phyloP scores from a whole-genome alignment of 805 yeast species.

The Teunomyces cretensis region DNA sequence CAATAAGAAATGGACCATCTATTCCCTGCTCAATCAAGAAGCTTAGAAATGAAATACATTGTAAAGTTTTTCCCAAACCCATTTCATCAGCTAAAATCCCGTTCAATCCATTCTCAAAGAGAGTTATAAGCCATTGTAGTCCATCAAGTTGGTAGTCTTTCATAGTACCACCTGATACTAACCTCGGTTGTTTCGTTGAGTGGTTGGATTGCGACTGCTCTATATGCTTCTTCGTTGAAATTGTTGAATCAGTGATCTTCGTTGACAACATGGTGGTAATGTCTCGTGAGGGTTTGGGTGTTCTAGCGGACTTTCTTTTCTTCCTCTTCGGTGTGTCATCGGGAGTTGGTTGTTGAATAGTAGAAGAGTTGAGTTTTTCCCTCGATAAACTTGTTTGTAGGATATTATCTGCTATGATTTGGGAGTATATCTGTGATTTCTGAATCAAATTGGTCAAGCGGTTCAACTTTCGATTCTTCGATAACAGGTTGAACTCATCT shows the following conservation, averaged over 20 bases:
- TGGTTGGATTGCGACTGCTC: slow-evolving; percentile 24
- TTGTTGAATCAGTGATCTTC: slow-evolving; percentile 16
- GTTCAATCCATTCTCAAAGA: slow-evolving; percentile 90
- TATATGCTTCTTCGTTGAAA: slow-evolving; percentile 20
- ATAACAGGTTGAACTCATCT: slow-evolving; percentile 42
- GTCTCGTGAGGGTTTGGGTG: slow-evolving; percentile 6
- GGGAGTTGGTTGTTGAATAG: slow-evolving; percentile 40
- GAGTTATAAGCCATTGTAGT: slow-evolving; percentile 82
- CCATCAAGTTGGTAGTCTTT: slow-evolving; percentile 90
- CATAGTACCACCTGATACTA: slow-evolving; percentile 50
- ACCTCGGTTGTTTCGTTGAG: slow-evolving; percentile 26
- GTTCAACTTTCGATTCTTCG: slow-evolving; percentile 58
- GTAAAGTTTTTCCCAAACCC: slow-evolving; percentile 95
- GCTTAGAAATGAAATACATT: slow-evolving; percentile 76
- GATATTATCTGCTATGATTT: slow-evolving; percentile 80
- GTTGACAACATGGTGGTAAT: slow-evolving; percentile 14
- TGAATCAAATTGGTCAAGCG: slow-evolving; percentile 75
- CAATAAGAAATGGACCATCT: slow-evolving; percentile 72
- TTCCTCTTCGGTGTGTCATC: slow-evolving; percentile 1
- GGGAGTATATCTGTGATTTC: slow-evolving; percentile 83
- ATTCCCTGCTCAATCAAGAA: slow-evolving; percentile 78
- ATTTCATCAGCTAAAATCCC: slow-evolving; percentile 97
- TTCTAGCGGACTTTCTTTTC: neutral
- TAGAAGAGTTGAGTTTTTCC: slow-evolving; percentile 33
- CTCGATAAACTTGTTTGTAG: slow-evolving; percentile 43